phyloP scores from a whole-genome alignment of 148 eudicot genomes.

The Diospyros lotus region DNA sequence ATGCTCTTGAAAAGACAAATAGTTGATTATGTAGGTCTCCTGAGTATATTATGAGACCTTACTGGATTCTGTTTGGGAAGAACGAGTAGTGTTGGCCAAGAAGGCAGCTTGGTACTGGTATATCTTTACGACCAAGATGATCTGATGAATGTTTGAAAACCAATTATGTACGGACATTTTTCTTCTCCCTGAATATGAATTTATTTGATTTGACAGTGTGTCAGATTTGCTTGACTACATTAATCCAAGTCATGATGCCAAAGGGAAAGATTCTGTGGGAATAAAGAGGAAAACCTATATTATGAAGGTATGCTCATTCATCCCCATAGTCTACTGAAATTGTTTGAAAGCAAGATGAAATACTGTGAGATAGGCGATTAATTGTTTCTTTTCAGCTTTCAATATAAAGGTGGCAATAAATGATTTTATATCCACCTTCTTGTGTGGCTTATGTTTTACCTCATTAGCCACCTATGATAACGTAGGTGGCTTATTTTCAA shows the following conservation, averaged over 20 bases:
- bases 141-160: neutral
- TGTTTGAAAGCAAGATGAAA: neutral
- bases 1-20: neutral
- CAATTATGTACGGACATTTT: conserved; percentile 6
- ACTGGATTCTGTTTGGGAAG: neutral
- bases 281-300: conserved; percentile 63
- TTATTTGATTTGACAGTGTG: conserved; percentile 50
- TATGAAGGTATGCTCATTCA: conserved; percentile 48
- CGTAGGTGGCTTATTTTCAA: neutral
- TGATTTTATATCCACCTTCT: neutral
- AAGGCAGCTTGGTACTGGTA: conserved; percentile 7
- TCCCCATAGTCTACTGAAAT: neutral
- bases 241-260: conserved; percentile 74
- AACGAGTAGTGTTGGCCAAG: neutral
- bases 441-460: neutral
- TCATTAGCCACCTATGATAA: neutral
- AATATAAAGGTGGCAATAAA: neutral
- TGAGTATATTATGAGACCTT: neutral
- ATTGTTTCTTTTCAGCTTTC: neutral
- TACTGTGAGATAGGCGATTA: neutral
- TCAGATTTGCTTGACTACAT: conserved; percentile 99
- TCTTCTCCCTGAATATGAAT: conserved; percentile 9
- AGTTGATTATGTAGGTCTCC: neutral
- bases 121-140: neutral
- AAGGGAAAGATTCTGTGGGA: conserved; percentile 63